Conservation (phyloP, 140 eudicot genomes). For the Flaveria floridana region DNA sequence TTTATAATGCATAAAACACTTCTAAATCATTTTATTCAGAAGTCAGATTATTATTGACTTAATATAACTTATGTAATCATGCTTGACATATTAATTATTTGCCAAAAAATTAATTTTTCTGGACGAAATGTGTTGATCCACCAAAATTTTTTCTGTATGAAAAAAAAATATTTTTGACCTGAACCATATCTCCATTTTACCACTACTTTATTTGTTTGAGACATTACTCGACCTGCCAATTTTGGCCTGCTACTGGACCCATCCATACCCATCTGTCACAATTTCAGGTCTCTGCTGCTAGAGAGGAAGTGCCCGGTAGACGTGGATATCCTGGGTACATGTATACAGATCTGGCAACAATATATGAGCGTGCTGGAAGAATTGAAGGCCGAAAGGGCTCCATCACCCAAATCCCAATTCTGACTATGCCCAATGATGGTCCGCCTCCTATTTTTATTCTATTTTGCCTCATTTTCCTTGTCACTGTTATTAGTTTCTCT, state of each 20-base stretch:
- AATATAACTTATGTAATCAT: not conserved
- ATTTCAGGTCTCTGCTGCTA: slow-evolving; percentile 84
- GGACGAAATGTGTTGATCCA: not conserved
- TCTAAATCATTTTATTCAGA: not conserved
- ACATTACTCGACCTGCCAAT: not conserved
- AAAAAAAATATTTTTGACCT: not conserved
- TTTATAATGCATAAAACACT: not conserved
- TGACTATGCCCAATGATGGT: slow-evolving; percentile 94
- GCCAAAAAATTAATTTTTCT: too few species aligned
- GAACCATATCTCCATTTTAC: not conserved
- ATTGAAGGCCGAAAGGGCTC: slow-evolving; percentile 96
- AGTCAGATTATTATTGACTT: not conserved
- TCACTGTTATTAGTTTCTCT: not conserved
- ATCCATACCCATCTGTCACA: not conserved
- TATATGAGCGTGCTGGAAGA: slow-evolving; percentile 89
- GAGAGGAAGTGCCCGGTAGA: slow-evolving; percentile 96
- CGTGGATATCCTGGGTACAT: slow-evolving; percentile 98
- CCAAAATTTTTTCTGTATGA: not conserved
- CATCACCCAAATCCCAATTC: slow-evolving; percentile 83
- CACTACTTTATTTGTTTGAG: not conserved
- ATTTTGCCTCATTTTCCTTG: not conserved
- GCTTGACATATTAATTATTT: not conserved
- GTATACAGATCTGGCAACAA: slow-evolving; percentile 93
- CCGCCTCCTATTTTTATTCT: not conserved
- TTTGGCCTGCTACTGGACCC: slow-evolving; percentile 6